These are phyloP conservation scores for Aspergillus costaricaensis DNA, from an alignment of 2,329 filamentous ascomycete species.

Conservation along the genomic window DNA sequence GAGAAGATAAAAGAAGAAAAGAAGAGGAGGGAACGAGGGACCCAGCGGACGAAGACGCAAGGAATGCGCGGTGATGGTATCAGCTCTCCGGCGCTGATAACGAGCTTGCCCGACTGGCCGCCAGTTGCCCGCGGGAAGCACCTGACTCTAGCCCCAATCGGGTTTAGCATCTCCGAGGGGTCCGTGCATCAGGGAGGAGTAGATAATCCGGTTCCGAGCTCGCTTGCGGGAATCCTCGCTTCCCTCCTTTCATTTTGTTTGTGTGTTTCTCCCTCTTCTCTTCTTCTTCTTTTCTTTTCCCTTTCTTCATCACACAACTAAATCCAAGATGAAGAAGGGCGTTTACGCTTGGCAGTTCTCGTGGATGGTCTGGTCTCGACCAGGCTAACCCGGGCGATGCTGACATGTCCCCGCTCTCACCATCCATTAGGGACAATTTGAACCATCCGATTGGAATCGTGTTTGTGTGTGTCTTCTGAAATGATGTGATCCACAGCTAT, in stretches of 20 bases:
- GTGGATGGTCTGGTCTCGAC: constrained; percentile 30
- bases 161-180: constrained; percentile 23
- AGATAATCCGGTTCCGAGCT: constrained; percentile 13
- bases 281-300: constrained; percentile 19
- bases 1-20: constrained; percentile 18
- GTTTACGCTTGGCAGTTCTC: constrained; percentile 39
- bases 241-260: constrained; percentile 18
- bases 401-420: constrained; percentile 41
- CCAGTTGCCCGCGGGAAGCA: constrained; percentile 44
- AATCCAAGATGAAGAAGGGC: constrained; percentile 45
- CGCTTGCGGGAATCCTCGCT: not conserved
- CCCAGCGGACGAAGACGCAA: constrained; percentile 22
- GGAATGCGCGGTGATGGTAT: constrained; percentile 13
- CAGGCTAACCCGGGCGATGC: constrained; percentile 40
- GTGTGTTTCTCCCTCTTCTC: constrained; percentile 17
- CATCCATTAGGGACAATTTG: constrained; percentile 37
- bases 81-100: constrained; percentile 1
- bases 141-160: constrained; percentile 24
- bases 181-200: not conserved
- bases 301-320: constrained; percentile 44
- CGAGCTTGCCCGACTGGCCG: constrained; percentile 2
- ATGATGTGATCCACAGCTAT: too few species aligned
- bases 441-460: constrained; percentile 40
- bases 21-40: constrained; percentile 14
- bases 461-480: constrained; percentile 19